Evolutionary conservation across 2,329 filamentous ascomycete species (phyloP), one percentile per base, ranked within the genome.

Genomic region (Cylindrodendrum hubeiense): DNA sequence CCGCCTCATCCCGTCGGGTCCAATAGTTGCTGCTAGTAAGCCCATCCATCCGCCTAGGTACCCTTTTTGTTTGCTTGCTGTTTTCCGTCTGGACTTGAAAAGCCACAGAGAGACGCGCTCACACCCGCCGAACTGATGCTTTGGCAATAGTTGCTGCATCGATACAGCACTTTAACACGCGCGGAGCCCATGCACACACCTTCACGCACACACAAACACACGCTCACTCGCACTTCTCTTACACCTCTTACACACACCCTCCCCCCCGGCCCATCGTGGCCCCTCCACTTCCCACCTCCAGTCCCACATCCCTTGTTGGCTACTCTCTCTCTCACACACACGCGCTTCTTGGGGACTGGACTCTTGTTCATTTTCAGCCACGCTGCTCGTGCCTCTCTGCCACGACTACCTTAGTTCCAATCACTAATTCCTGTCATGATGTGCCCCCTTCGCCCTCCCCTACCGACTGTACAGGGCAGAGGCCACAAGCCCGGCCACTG

Each of bases 251-350:
- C 54, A 59, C 61, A 49, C 61, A 50, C 61, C 71, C 68, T 68
- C 69, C 63, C 60, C 70, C 71, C 71, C 65, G 71, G 58, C 39
- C 68, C 62, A 61, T 63, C 67, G 67, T 68, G 65, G 51, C 58
- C 64, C 63, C 71, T 70, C 71, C 69, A 73, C 71, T 72, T 72
- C 67, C 67, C 69, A 64, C 67, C 65, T 64, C 56, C 50, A 51
- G 64, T 44, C 55, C 69, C 64, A 67, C 71, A 65, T 67, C 63
- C 71, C 66, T 72, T 71, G 61, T 69, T 71, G 67, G 70, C 68
- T 66, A 71, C 69, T 72, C 58, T 67, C 61, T 53, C 53, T 60
- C 60, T 57, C 69, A 58, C 69, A 58, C 66, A 54, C 58, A 47
- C 53, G 64, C 49, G 59, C 60, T 71, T 68, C 56, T 59, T 63